phyloP scores from a whole-genome alignment of 1,139 yeast species.

The Suhomyces guaymorum region DNA sequence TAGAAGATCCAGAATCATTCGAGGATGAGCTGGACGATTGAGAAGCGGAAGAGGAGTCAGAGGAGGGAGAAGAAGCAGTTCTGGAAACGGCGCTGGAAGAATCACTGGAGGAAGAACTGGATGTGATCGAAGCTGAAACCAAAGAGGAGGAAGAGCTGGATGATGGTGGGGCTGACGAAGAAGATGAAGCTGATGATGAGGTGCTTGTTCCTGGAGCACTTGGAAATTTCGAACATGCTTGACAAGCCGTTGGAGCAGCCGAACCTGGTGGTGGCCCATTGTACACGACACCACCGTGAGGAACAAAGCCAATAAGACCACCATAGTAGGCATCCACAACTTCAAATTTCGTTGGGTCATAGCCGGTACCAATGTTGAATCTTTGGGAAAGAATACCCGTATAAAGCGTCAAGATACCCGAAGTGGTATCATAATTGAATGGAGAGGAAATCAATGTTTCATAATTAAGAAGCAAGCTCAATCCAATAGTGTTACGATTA shows the following conservation, averaged over 20 bases:
- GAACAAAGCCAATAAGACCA: constrained; percentile 15
- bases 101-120: not conserved
- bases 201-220: constrained; percentile 1
- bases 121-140: not conserved
- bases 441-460: constrained; percentile 4
- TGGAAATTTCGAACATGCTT: constrained; percentile 6
- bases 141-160: too few relatives aligned
- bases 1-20: too few relatives aligned
- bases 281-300: constrained; percentile 23
- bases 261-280: constrained; percentile 15
- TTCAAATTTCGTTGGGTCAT: constrained; percentile 11
- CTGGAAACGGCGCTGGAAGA: not conserved
- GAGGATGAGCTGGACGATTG: too few relatives aligned
- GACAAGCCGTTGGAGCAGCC: constrained; percentile 5
- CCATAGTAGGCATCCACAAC: constrained; percentile 19
- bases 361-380: constrained; percentile 28
- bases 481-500: constrained; percentile 27
- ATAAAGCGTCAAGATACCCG: constrained; percentile 25
- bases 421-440: constrained; percentile 15
- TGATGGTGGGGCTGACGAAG: too few relatives aligned
- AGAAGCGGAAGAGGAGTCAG: not conserved
- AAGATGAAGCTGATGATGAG: constrained; percentile 1
- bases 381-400: constrained; percentile 13
- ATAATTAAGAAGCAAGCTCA: constrained; percentile 18
- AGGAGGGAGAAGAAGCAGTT: constrained; percentile 2